A percentile compares a stretch with the other conserved stretches of the same genome.
These are phyloP conservation scores for Neopestalotiopsis clavispora DNA, from an alignment of 2,329 filamentous ascomycete species.

Conservation along the genomic window DNA sequence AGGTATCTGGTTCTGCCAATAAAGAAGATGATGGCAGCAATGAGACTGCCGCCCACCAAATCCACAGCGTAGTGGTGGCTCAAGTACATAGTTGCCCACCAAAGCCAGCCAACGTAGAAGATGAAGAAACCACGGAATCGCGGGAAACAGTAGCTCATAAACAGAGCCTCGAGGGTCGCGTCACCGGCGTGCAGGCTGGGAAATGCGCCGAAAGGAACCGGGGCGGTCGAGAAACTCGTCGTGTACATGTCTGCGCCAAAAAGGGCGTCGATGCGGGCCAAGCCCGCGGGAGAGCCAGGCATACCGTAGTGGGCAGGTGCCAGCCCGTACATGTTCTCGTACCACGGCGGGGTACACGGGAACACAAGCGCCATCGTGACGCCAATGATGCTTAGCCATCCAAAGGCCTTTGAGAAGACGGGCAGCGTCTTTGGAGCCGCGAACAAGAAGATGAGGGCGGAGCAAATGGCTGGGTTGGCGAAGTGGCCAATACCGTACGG, in stretches of 20 bases:
- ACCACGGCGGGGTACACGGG: conserved; percentile 96
- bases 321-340: conserved; percentile 90
- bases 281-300: conserved; percentile 84
- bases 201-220: conserved; percentile 93
- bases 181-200: conserved; percentile 90
- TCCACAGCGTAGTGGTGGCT: conserved; percentile 97
- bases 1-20: conserved; percentile 80
- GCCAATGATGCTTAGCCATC: conserved; percentile 88
- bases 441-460: conserved; percentile 83
- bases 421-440: conserved; percentile 84
- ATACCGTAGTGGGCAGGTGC: conserved; percentile 93
- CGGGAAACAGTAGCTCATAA: conserved; percentile 93
- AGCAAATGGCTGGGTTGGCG: conserved; percentile 80
- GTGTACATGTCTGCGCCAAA: conserved; percentile 93
- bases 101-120: conserved; percentile 88
- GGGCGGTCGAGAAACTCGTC: conserved; percentile 86
- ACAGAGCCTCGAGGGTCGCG: conserved; percentile 86
- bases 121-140: conserved; percentile 80
- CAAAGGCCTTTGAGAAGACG: conserved; percentile 84
- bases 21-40: conserved; percentile 82
- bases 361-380: conserved; percentile 89
- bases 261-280: conserved; percentile 87
- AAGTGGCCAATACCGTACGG: conserved; percentile 94
- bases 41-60: conserved; percentile 81
- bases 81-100: conserved; percentile 98